Conservation (phyloP, 352 stramenopile genomes). For the Pythium dissotocum region DNA sequence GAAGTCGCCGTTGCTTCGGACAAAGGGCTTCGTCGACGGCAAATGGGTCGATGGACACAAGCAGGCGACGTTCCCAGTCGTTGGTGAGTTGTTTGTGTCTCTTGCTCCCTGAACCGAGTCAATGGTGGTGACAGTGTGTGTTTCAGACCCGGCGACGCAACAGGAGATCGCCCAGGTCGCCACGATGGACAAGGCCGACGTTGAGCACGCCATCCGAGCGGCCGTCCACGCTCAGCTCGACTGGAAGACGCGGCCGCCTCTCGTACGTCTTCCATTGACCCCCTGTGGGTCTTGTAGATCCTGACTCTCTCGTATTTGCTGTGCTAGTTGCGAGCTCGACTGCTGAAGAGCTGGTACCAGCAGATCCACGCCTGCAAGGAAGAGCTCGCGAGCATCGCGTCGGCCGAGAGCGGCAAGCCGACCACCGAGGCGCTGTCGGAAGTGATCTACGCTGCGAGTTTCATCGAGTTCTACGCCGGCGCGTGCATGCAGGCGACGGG, state of each 20-base stretch:
- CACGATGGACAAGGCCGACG: conserved; percentile 66
- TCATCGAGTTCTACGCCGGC: conserved; percentile 96
- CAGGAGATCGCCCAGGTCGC: conserved; percentile 64
- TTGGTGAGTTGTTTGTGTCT: conserved; percentile 30
- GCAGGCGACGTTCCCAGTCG: conserved; percentile 53
- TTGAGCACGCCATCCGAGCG: conserved; percentile 63
- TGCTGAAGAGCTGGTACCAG: conserved; percentile 80
- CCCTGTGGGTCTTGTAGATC: neutral
- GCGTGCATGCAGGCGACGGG: conserved; percentile 91
- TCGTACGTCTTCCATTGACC: conserved; percentile 27
- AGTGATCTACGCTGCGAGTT: conserved; percentile 92
- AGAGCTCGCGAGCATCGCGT: conserved; percentile 91
- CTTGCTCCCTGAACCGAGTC: too few relatives aligned
- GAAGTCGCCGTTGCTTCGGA: conserved; percentile 62
- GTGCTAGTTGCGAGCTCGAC: conserved; percentile 39
- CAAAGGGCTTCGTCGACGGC: conserved; percentile 70
- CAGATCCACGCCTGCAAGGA: conserved; percentile 58
- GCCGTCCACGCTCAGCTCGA: conserved; percentile 59
- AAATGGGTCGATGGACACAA: conserved; percentile 65
- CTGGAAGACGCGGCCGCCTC: conserved; percentile 64
- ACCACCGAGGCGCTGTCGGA: conserved; percentile 92
- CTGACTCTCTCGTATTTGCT: neutral
- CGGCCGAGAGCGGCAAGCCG: conserved; percentile 97
- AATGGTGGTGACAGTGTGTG: neutral
- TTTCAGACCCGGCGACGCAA: conserved; percentile 68